Evolutionary conservation across 1,139 yeast species (phyloP).

Genomic region (Williopsis jadinii): DNA sequence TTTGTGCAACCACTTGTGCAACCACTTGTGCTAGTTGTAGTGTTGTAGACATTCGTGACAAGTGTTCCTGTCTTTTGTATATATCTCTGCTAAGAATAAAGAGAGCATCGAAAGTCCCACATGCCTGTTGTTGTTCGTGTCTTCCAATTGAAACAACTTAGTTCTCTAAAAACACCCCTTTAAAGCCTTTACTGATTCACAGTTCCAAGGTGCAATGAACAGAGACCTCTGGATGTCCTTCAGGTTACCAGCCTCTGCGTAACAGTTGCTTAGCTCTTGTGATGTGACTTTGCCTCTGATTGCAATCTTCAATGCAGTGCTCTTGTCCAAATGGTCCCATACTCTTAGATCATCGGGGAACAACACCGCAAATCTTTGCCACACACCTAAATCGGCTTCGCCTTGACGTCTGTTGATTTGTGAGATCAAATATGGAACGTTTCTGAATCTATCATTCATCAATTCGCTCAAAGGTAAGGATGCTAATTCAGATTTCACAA

Average conservation of each 20-base stretch:
- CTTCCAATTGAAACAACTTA: too few species aligned
- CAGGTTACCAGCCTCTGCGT: conserved; percentile 37
- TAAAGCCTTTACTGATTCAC: conserved; percentile 20
- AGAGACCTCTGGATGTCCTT: conserved; percentile 56
- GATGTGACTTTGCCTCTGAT: conserved; percentile 42
- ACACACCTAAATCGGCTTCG: conserved; percentile 27
- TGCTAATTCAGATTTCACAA: conserved; percentile 62
- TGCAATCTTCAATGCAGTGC: conserved; percentile 50
- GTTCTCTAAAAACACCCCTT: conserved; percentile 19
- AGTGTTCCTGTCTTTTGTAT: too few species aligned
- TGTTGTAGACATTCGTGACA: too few species aligned
- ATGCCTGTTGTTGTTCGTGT: too few species aligned
- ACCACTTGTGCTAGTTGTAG: too few species aligned
- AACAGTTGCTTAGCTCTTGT: conserved; percentile 44
- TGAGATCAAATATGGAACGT: conserved; percentile 54
- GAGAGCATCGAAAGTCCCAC: too few species aligned
- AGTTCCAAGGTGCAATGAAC: conserved; percentile 39
- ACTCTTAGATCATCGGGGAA: conserved; percentile 65
- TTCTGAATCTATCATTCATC: conserved; percentile 42
- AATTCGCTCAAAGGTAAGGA: conserved; percentile 42
- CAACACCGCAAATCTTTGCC: conserved; percentile 67
- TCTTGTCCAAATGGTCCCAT: conserved; percentile 58
- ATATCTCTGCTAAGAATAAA: too few species aligned
- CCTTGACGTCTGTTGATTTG: conserved; percentile 38
- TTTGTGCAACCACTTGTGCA: too few species aligned